Percentiles rank a stretch among this genome's conserved stretches.
Evolutionary conservation across 169 alveolate species (phyloP).

Genomic region (Plasmodium gaboni): DNA sequence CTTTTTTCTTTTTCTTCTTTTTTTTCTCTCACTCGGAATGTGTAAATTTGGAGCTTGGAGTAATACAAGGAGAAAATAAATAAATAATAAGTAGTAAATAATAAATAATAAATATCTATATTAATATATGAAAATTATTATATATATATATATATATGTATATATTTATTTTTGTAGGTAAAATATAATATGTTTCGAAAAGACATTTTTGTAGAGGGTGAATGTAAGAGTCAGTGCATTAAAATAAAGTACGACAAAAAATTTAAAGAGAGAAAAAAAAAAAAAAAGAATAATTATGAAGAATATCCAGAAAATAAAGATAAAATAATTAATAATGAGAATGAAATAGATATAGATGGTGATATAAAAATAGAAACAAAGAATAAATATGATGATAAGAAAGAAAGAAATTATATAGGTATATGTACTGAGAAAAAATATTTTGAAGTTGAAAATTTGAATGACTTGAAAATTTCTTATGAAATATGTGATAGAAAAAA

Average conservation of each 20-base stretch:
- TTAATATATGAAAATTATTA: background rate
- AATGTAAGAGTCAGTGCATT: conserved; percentile 28
- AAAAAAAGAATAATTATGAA: background rate
- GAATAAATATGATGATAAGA: background rate
- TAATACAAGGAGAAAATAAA: conserved; percentile 10
- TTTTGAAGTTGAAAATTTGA: conserved; percentile 43
- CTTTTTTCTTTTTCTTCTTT: conserved; percentile 51
- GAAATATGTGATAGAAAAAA: conserved; percentile 5
- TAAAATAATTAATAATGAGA: conserved; percentile 17
- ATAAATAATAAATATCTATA: background rate
- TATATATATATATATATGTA: background rate
- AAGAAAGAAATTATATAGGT: conserved; percentile 29
- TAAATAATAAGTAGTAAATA: background rate
- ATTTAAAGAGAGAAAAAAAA: background rate
- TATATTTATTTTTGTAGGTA: conserved; percentile 19
- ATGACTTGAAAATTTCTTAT: conserved; percentile 50
- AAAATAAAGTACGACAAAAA: conserved; percentile 36
- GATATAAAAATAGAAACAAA: background rate
- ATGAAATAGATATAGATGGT: background rate
- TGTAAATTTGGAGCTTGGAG: conserved; percentile 13
- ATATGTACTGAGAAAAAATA: conserved; percentile 32
- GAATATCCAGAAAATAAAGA: conserved; percentile 14
- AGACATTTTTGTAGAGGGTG: conserved; percentile 54
- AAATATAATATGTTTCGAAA: conserved; percentile 18
- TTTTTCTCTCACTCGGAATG: conserved; percentile 54